Conservation (phyloP, 768 basidiomycete genomes). For the Agaricus blazei region DNA sequence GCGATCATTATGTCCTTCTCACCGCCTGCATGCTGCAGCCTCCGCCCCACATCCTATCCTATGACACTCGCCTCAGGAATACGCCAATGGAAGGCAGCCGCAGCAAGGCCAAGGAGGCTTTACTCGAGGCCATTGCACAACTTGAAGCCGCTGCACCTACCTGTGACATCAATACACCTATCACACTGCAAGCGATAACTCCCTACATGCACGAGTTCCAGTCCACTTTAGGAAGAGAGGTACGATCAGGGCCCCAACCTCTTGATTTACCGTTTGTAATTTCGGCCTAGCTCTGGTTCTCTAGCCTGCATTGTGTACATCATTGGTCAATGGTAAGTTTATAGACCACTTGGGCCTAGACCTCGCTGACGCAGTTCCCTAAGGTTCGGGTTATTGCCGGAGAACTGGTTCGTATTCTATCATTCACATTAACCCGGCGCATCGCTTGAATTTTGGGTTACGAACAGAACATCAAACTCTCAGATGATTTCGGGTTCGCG, state of each 20-base stretch:
- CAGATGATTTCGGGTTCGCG: slow-evolving; percentile 80
- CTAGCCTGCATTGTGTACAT: slow-evolving; percentile 80
- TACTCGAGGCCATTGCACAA: slow-evolving; percentile 50
- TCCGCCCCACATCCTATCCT: slow-evolving; percentile 54
- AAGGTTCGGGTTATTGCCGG: slow-evolving; percentile 82
- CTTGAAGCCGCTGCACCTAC: slow-evolving; percentile 50
- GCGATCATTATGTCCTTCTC: slow-evolving; percentile 76
- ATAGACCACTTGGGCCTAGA: slow-evolving; percentile 1
- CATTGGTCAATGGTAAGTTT: slow-evolving; percentile 84
- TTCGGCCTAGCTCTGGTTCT: slow-evolving; percentile 69
- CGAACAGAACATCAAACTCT: slow-evolving; percentile 55
- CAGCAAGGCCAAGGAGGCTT: slow-evolving; percentile 49
- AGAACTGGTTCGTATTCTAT: slow-evolving; percentile 54
- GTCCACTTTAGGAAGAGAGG: slow-evolving; percentile 83
- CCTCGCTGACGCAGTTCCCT: slow-evolving; percentile 5
- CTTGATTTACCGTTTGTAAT: background rate
- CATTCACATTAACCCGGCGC: slow-evolving; percentile 1
- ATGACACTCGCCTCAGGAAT: slow-evolving; percentile 72
- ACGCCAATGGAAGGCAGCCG: slow-evolving; percentile 79
- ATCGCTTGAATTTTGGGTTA: background rate
- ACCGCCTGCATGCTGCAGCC: slow-evolving; percentile 44
- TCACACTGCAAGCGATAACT: slow-evolving; percentile 77
- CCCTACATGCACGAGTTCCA: slow-evolving; percentile 71
- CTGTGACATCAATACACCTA: slow-evolving; percentile 45
- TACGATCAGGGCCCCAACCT: slow-evolving; percentile 20